Evolutionary conservation across 2,329 filamentous ascomycete genomes (phyloP).

Genomic region (Trichoderma atrobrunneum): DNA sequence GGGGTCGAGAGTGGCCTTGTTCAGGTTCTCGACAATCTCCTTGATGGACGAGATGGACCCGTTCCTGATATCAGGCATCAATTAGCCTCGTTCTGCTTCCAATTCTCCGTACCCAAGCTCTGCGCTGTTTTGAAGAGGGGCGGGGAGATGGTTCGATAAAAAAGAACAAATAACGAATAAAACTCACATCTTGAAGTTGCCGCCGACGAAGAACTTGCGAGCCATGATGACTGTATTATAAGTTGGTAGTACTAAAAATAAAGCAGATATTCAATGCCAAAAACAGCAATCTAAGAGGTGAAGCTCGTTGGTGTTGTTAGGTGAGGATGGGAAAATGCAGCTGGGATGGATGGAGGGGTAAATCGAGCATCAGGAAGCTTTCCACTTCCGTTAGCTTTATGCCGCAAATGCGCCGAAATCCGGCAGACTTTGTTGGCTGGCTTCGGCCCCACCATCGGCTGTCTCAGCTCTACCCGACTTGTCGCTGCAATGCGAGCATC

Average conservation of each 20-base stretch:
- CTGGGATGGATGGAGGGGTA: conserved; percentile 11
- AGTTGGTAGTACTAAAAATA: neutral
- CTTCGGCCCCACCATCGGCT: conserved; percentile 7
- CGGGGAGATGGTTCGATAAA: conserved; percentile 25
- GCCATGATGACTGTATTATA: conserved; percentile 65
- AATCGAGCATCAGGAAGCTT: neutral
- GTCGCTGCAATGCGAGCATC: neutral
- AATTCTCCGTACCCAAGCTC: neutral
- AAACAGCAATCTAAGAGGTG: neutral
- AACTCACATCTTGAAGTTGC: conserved; percentile 98
- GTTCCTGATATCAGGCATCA: conserved; percentile 64
- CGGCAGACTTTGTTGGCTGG: neutral
- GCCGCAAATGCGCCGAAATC: conserved; percentile 13
- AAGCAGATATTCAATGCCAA: neutral
- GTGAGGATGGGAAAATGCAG: neutral
- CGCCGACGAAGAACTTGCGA: conserved; percentile 96
- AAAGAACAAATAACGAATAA: conserved; percentile 27
- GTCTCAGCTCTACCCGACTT: neutral
- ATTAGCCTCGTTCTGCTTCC: neutral
- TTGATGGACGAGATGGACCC: conserved; percentile 86
- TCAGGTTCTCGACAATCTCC: conserved; percentile 85
- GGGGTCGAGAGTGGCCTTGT: conserved; percentile 75
- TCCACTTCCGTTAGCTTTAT: neutral
- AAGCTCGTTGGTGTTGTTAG: neutral
- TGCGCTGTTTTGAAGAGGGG: conserved; percentile 32